These are phyloP conservation scores for Xanthoparmelia taractica DNA, from an alignment of 495 filamentous ascomycete species.

Conservation along the genomic window DNA sequence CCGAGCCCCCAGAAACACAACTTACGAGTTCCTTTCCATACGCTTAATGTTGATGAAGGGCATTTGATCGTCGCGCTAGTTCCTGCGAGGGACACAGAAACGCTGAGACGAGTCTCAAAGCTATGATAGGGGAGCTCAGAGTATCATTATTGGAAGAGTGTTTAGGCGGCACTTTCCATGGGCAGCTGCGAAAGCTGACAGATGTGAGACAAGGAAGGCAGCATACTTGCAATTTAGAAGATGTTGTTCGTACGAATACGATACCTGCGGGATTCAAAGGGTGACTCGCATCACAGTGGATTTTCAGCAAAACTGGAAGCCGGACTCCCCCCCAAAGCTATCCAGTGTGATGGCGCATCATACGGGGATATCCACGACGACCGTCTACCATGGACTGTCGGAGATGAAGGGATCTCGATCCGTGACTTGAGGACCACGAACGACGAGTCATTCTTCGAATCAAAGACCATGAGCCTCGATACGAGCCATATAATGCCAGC, in stretches of 20 bases:
- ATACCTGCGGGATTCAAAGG: not conserved
- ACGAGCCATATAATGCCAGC: not conserved
- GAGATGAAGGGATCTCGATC: not conserved
- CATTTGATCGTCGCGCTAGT: not conserved
- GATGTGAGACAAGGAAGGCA: not conserved
- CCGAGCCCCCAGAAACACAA: not conserved
- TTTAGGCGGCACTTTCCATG: conserved; percentile 1
- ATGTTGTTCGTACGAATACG: conserved; percentile 1
- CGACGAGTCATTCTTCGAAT: not conserved
- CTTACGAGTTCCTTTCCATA: conserved; percentile 1
- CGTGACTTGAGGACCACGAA: not conserved
- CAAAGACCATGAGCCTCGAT: not conserved
- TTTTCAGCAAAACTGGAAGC: conserved; percentile 2
- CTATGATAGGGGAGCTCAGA: conserved; percentile 2
- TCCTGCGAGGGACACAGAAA: conserved; percentile 4
- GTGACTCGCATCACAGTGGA: not conserved
- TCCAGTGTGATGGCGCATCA: not conserved
- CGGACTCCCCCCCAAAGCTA: not conserved
- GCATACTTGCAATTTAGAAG: conserved; percentile 4
- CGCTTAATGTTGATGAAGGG: not conserved
- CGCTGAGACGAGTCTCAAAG: conserved; percentile 2
- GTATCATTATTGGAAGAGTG: not conserved
- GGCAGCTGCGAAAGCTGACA: not conserved
- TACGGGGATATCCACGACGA: not conserved
- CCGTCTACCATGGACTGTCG: not conserved